Conservation (phyloP, 352 stramenopile genomes). For the Phytopythium aichiense region DNA sequence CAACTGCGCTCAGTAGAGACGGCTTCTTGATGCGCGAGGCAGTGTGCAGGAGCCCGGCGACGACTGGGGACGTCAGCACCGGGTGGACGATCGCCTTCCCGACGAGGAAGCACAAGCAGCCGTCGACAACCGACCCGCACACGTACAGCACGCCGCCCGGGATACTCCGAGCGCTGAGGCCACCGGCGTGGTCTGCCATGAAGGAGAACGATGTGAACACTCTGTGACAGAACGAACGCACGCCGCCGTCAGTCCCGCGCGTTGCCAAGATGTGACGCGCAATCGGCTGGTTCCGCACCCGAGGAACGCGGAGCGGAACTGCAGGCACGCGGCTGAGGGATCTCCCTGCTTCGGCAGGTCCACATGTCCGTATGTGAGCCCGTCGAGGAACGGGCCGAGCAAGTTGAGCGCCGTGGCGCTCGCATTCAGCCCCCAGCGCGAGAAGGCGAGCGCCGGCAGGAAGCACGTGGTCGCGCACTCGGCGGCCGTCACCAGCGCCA, state of each 20-base stretch:
- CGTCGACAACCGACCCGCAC: constrained; percentile 37
- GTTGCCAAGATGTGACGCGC: not conserved
- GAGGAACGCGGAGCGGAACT: constrained; percentile 76
- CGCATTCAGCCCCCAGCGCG: constrained; percentile 43
- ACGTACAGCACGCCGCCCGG: constrained; percentile 61
- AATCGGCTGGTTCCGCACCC: constrained; percentile 31
- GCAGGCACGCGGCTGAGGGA: constrained; percentile 38
- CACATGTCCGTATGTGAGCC: constrained; percentile 59
- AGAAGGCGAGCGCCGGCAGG: constrained; percentile 42
- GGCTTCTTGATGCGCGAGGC: constrained; percentile 19
- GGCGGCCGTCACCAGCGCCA: constrained; percentile 59
- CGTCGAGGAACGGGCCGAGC: constrained; percentile 73
- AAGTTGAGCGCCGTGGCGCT: constrained; percentile 71
- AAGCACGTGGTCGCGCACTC: constrained; percentile 84
- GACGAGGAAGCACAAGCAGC: constrained; percentile 51
- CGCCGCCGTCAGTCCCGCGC: constrained; percentile 4
- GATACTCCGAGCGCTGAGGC: constrained; percentile 43
- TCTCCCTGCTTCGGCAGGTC: constrained; percentile 22
- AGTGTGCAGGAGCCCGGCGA: constrained; percentile 11
- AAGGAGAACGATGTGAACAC: constrained; percentile 88
- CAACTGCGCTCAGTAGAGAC: constrained; percentile 27
- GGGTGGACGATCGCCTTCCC: constrained; percentile 31
- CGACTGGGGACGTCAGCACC: constrained; percentile 10
- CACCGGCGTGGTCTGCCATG: constrained; percentile 82
- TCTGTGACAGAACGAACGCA: constrained; percentile 18